phyloP scores from a whole-genome alignment of 768 basidiomycete species.

The Suillus hirtellus region DNA sequence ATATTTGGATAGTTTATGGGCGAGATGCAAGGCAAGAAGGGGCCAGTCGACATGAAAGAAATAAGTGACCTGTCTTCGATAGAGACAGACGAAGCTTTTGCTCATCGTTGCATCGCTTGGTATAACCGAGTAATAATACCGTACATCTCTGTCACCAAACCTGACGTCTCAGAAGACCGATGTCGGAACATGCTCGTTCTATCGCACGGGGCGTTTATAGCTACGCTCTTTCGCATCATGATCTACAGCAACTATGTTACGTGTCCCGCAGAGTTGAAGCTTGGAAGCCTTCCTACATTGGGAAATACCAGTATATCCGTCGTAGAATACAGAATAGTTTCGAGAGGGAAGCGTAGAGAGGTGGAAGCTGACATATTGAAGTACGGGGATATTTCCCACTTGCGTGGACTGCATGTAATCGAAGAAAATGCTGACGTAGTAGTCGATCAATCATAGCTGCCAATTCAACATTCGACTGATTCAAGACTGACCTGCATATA shows the following conservation, averaged over 20 bases:
- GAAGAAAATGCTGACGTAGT: slow-evolving; percentile 53
- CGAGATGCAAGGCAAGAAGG: slow-evolving; percentile 52
- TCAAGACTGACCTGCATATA: no score
- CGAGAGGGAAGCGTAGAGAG: slow-evolving; percentile 20
- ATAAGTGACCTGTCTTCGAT: slow-evolving; percentile 22
- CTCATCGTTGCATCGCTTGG: slow-evolving; percentile 56
- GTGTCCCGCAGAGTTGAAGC: slow-evolving; percentile 33
- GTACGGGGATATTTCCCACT: slow-evolving; percentile 59
- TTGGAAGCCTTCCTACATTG: slow-evolving; percentile 18
- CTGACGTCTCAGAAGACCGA: slow-evolving; percentile 32
- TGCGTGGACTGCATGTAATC: slow-evolving; percentile 38
- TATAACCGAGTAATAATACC: slow-evolving; percentile 53
- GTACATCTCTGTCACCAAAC: slow-evolving; percentile 22
- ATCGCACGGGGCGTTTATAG: slow-evolving; percentile 69
- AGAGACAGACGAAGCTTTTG: slow-evolving; percentile 38
- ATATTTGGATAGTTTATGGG: slow-evolving; percentile 53
- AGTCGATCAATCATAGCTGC: neutral
- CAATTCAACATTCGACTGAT: neutral
- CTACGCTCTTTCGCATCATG: slow-evolving; percentile 49
- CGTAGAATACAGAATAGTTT: slow-evolving; percentile 20
- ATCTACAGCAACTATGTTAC: slow-evolving; percentile 40
- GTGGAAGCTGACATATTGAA: slow-evolving; percentile 43
- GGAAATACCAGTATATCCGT: slow-evolving; percentile 28
- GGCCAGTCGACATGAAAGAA: slow-evolving; percentile 15
- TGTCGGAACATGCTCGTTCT: slow-evolving; percentile 51